phyloP scores from a whole-genome alignment of 352 stramenopile species.

The Pythium phragmitis region DNA sequence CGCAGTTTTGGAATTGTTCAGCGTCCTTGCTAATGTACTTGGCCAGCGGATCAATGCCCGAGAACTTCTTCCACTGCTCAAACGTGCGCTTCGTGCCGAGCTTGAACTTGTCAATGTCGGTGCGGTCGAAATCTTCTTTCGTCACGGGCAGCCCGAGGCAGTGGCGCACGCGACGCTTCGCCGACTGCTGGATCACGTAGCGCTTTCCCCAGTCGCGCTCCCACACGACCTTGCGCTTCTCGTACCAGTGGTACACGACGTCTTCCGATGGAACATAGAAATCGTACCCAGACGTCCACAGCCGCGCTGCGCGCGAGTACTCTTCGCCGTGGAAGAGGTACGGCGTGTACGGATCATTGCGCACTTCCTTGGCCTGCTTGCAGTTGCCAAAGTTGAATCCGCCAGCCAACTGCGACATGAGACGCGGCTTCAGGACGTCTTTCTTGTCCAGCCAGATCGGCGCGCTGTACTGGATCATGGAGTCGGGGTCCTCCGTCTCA shows the following conservation, averaged over 20 bases:
- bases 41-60: slow-evolving; percentile 69
- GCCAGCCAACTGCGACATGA: slow-evolving; percentile 78
- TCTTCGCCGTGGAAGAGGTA: slow-evolving; percentile 83
- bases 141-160: slow-evolving; percentile 57
- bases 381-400: slow-evolving; percentile 85
- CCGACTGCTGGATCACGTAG: slow-evolving; percentile 63
- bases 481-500: slow-evolving; percentile 60
- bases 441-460: slow-evolving; percentile 72
- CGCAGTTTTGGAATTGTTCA: slow-evolving; percentile 75
- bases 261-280: slow-evolving; percentile 77
- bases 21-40: slow-evolving; percentile 48
- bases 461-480: slow-evolving; percentile 78
- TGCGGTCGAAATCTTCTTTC: slow-evolving; percentile 70
- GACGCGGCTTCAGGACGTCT: slow-evolving; percentile 56
- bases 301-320: slow-evolving; percentile 71
- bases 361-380: slow-evolving; percentile 64
- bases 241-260: slow-evolving; percentile 81
- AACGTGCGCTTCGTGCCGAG: slow-evolving; percentile 76
- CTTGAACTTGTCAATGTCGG: slow-evolving; percentile 64
- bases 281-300: slow-evolving; percentile 81
- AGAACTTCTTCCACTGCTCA: slow-evolving; percentile 80
- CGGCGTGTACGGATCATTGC: slow-evolving; percentile 77
- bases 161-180: slow-evolving; percentile 74
- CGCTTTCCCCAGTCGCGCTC: slow-evolving; percentile 74
- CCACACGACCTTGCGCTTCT: slow-evolving; percentile 80